Evolutionary conservation across 2,329 filamentous ascomycete species (phyloP).

Genomic region (Colletotrichum sp.): DNA sequence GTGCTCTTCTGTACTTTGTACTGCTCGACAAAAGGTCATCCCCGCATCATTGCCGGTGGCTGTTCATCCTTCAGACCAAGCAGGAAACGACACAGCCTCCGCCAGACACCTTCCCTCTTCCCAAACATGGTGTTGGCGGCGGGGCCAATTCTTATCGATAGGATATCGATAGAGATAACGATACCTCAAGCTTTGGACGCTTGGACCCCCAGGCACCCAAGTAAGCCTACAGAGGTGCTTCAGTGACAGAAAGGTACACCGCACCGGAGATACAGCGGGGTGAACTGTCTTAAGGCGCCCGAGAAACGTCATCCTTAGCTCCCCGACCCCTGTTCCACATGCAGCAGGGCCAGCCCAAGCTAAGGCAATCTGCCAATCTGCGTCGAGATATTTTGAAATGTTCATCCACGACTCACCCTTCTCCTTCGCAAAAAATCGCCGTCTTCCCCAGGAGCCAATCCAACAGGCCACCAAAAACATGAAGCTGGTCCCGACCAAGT

Average conservation of each 20-base stretch:
- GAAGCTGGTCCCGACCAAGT: slow-evolving; percentile 44
- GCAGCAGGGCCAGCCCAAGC: not conserved
- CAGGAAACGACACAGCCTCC: not conserved
- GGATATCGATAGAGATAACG: too few relatives aligned
- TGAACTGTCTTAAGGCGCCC: not conserved
- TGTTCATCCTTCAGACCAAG: not conserved
- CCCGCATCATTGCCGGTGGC: not conserved
- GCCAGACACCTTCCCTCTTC: not conserved
- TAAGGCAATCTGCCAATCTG: slow-evolving; percentile 6
- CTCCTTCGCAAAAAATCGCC: not conserved
- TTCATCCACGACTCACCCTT: not conserved
- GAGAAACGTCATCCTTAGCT: not conserved
- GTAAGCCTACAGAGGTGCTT: not conserved
- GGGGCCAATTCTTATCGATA: not conserved
- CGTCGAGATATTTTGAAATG: slow-evolving; percentile 8
- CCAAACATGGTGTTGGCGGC: not conserved
- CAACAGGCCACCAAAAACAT: slow-evolving; percentile 27
- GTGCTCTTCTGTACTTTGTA: not conserved
- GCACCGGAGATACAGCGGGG: not conserved
- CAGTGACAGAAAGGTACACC: not conserved
- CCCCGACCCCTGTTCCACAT: not conserved
- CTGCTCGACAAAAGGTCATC: not conserved
- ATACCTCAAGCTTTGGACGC: too few relatives aligned
- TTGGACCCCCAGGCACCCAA: not conserved
- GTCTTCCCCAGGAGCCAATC: not conserved